Conservation (phyloP, 495 filamentous ascomycete genomes). For the Penicillium waksmanii region DNA sequence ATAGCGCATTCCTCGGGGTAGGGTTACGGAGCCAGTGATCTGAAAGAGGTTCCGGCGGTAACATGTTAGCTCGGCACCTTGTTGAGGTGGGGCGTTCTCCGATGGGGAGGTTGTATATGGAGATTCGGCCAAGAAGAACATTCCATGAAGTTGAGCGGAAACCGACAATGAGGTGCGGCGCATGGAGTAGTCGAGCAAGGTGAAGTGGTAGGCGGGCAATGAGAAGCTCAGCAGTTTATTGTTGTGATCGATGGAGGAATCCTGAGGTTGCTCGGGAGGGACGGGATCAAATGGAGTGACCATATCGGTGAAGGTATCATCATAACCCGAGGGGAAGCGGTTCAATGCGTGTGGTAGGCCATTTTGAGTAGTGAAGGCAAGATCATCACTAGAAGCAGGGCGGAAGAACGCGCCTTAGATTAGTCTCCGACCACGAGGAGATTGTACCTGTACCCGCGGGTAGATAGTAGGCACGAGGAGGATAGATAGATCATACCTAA, state of each 20-base stretch:
- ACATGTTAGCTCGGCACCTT: slow-evolving; percentile 79
- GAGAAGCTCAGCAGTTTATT: slow-evolving; percentile 84
- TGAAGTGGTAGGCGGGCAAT: slow-evolving; percentile 67
- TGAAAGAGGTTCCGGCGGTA: slow-evolving; percentile 91
- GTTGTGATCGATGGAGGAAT: slow-evolving; percentile 64
- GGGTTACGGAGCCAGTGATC: slow-evolving; percentile 78
- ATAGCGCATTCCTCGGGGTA: slow-evolving; percentile 72
- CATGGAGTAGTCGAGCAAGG: slow-evolving; percentile 69
- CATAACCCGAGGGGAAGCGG: slow-evolving; percentile 58
- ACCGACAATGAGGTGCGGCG: slow-evolving; percentile 64
- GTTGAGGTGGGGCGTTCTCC: slow-evolving; percentile 62
- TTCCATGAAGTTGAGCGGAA: slow-evolving; percentile 85
- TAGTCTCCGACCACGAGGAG: not conserved
- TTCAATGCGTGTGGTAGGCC: slow-evolving; percentile 40
- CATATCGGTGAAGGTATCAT: slow-evolving; percentile 67
- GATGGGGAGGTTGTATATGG: slow-evolving; percentile 69
- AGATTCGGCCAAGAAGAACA: slow-evolving; percentile 93
- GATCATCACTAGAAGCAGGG: slow-evolving; percentile 38
- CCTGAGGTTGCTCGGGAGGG: slow-evolving; percentile 42
- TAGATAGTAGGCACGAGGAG: no score
- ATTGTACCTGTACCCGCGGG: not conserved
- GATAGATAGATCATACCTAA: slow-evolving; percentile 46
- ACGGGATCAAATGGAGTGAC: slow-evolving; percentile 55
- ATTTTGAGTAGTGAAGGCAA: slow-evolving; percentile 40
- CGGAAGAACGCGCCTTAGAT: slow-evolving; percentile 10